These are phyloP conservation scores for Xylariaceae sp. DNA, from an alignment of 2,329 filamentous ascomycete species.

Conservation along the genomic window DNA sequence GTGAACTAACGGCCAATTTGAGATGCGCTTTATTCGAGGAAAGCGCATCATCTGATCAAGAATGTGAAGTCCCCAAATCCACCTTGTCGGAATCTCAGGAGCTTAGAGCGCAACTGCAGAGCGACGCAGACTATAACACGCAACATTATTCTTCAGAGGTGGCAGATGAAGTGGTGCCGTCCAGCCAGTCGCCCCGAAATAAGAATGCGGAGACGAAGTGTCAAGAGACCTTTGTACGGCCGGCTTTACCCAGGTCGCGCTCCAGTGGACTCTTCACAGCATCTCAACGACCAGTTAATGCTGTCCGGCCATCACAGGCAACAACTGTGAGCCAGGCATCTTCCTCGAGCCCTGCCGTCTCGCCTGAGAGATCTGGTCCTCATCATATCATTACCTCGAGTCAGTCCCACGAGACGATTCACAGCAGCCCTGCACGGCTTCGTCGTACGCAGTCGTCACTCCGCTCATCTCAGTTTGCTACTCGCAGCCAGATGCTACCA, in stretches of 20 bases:
- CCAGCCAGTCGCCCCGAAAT: slow-evolving; percentile 28
- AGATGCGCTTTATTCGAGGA: slow-evolving; percentile 45
- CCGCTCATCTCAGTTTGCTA: slow-evolving; percentile 45
- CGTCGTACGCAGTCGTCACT: slow-evolving; percentile 22
- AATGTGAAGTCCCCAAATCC: slow-evolving; percentile 8
- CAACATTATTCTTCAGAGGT: slow-evolving; percentile 26
- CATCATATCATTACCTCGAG: slow-evolving; percentile 19
- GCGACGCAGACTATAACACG: slow-evolving; percentile 41
- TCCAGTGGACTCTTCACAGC: no score
- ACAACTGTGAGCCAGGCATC: slow-evolving; percentile 38
- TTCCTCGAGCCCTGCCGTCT: slow-evolving; percentile 29
- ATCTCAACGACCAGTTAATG: slow-evolving; percentile 12
- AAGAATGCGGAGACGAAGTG: slow-evolving; percentile 4
- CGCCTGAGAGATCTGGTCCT: slow-evolving; percentile 28
- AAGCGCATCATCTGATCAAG: slow-evolving; percentile 22
- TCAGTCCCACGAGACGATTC: slow-evolving; percentile 10
- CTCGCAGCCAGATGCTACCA: slow-evolving; percentile 51
- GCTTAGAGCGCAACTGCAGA: slow-evolving; percentile 47
- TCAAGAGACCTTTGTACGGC: slow-evolving; percentile 16
- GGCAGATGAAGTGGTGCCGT: slow-evolving; percentile 29
- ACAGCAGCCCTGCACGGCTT: slow-evolving; percentile 18
- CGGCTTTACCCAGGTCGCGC: slow-evolving; percentile 15
- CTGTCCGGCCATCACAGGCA: slow-evolving; percentile 40
- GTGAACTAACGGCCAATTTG: slow-evolving; percentile 56
- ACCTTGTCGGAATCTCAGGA: slow-evolving; percentile 46